A percentile compares a stretch with the other conserved stretches of the same genome.
phyloP scores from a whole-genome alignment of 768 basidiomycete genomes.

The Termitomyces sp. region DNA sequence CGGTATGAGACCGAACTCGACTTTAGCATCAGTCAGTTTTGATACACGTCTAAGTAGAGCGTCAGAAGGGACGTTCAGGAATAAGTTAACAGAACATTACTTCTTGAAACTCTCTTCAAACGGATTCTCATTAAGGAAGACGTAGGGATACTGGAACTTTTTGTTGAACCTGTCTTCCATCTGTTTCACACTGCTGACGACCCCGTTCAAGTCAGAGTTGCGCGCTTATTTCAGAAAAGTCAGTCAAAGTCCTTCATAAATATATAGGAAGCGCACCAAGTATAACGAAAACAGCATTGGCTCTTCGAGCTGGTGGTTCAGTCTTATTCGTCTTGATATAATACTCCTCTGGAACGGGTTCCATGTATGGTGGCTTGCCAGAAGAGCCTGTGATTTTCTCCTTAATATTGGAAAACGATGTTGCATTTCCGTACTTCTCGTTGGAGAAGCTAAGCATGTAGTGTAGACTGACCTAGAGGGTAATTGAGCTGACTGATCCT shows the following conservation, averaged over 20 bases:
- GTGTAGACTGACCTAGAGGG: constrained; percentile 48
- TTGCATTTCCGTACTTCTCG: constrained; percentile 59
- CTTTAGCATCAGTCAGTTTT: constrained; percentile 57
- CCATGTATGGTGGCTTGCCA: constrained; percentile 46
- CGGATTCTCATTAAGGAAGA: constrained; percentile 80
- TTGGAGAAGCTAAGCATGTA: constrained; percentile 66
- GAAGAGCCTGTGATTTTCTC: constrained; percentile 28
- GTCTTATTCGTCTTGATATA: constrained; percentile 39
- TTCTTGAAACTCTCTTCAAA: constrained; percentile 73
- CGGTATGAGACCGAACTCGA: constrained; percentile 79
- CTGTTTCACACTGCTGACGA: constrained; percentile 65
- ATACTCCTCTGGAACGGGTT: constrained; percentile 59
- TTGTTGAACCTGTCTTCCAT: constrained; percentile 92
- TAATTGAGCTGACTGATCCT: neutral
- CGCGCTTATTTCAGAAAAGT: constrained; percentile 35
- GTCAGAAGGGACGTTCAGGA: constrained; percentile 7
- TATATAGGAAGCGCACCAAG: constrained; percentile 39
- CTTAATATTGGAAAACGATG: constrained; percentile 46
- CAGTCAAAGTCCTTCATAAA: neutral
- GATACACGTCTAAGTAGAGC: constrained; percentile 42
- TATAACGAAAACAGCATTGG: constrained; percentile 81
- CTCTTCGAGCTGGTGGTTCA: constrained; percentile 50
- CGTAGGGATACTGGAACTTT: constrained; percentile 80
- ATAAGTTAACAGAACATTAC: constrained; percentile 24
- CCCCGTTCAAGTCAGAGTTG: constrained; percentile 57